A percentile compares a stretch with the other conserved stretches of the same genome.
phyloP scores from a whole-genome alignment of 2,329 filamentous ascomycete species.

The Aspergillus sp. region DNA sequence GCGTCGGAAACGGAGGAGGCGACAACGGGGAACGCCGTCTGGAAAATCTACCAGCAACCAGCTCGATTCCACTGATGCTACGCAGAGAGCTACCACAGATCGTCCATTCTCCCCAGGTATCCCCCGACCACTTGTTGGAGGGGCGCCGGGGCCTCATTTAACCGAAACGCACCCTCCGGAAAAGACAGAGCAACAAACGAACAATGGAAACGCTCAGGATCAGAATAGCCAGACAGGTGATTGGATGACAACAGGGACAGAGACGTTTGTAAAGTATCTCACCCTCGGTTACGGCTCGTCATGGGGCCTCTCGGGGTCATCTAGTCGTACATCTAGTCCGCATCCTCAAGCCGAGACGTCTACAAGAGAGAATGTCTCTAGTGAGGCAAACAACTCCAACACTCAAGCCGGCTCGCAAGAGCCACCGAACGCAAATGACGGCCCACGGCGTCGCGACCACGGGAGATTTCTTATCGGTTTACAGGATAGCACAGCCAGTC shows the following conservation, averaged over 20 bases:
- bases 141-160: constrained; percentile 18
- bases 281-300: constrained; percentile 51
- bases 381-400: not conserved
- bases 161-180: constrained; percentile 16
- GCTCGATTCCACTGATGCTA: not conserved
- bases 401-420: not conserved
- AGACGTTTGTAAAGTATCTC: constrained; percentile 50
- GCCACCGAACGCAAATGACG: constrained; percentile 3
- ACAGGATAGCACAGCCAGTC: constrained; percentile 39
- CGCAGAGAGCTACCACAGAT: constrained; percentile 21
- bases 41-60: constrained; percentile 14
- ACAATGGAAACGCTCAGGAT: constrained; percentile 17
- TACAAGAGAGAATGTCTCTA: constrained; percentile 18
- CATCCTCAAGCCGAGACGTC: constrained; percentile 28
- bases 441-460: constrained; percentile 23
- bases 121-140: constrained; percentile 44
- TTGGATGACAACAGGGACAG: constrained; percentile 37
- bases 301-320: constrained; percentile 42
- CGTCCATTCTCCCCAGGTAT: constrained; percentile 40
- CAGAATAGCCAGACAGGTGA: constrained; percentile 25
- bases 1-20: constrained; percentile 41
- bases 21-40: constrained; percentile 22
- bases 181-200: constrained; percentile 15
- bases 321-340: constrained; percentile 22
- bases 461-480: constrained; percentile 46